These are phyloP conservation scores for Tephrocybe sp. DNA, from an alignment of 768 basidiomycete species.

Conservation along the genomic window DNA sequence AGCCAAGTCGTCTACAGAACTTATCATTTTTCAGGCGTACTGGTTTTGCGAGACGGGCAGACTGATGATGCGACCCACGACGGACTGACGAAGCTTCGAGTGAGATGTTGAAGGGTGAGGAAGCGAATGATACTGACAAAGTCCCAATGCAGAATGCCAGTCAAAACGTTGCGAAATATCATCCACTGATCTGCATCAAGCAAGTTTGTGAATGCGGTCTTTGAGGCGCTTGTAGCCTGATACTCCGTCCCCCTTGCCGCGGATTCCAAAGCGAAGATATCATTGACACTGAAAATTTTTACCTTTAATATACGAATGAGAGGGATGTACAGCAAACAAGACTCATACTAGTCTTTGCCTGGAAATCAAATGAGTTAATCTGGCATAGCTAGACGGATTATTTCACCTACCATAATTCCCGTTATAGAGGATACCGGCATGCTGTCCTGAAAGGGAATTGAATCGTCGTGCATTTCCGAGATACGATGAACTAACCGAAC, in stretches of 20 bases:
- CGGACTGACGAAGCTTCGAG: constrained; percentile 41
- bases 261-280: constrained; percentile 61
- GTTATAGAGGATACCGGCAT: constrained; percentile 64
- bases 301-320: neutral
- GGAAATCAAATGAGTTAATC: neutral
- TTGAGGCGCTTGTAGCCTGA: constrained; percentile 39
- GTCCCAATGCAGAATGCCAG: constrained; percentile 66
- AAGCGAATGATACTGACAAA: constrained; percentile 47
- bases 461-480: neutral
- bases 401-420: constrained; percentile 59
- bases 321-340: neutral
- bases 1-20: neutral
- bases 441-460: constrained; percentile 41
- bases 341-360: constrained; percentile 45
- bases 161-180: constrained; percentile 58
- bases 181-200: constrained; percentile 67
- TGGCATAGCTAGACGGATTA: neutral
- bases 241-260: constrained; percentile 58
- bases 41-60: constrained; percentile 46
- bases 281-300: constrained; percentile 47
- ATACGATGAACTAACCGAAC: constrained; percentile 34
- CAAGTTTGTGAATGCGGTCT: constrained; percentile 50
- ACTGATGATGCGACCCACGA: constrained; percentile 61
- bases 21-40: constrained; percentile 22
- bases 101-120: constrained; percentile 1